Percentiles rank a stretch among this genome's conserved stretches.
Evolutionary conservation across 1,284 basidiomycete genomes (phyloP).

Genomic region (Leccinum pachyderme): DNA sequence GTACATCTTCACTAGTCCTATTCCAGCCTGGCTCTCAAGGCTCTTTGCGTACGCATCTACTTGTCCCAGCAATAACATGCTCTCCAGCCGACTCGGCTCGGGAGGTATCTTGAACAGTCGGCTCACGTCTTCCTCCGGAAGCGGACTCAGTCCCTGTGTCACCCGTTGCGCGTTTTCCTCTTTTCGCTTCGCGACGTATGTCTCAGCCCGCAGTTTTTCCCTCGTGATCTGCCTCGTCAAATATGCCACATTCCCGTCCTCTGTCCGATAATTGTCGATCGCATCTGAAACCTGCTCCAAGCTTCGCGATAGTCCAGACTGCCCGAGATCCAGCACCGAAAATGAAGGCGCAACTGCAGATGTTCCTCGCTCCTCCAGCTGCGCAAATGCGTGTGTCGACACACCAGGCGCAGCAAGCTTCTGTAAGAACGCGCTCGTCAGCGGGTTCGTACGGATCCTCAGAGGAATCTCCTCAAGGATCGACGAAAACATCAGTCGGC

Average conservation of each 20-base stretch:
- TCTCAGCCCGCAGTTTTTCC: conserved; percentile 83
- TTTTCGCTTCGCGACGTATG: conserved; percentile 77
- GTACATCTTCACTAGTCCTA: conserved; percentile 76
- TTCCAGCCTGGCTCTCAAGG: conserved; percentile 69
- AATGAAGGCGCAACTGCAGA: conserved; percentile 53
- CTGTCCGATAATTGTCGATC: conserved; percentile 83
- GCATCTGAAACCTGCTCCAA: conserved; percentile 84
- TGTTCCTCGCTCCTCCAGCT: conserved; percentile 39
- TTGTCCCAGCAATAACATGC: conserved; percentile 84
- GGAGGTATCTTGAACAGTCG: conserved; percentile 85
- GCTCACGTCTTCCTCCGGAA: conserved; percentile 84
- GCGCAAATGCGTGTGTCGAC: conserved; percentile 35
- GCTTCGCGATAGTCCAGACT: conserved; percentile 59
- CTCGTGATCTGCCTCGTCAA: conserved; percentile 88
- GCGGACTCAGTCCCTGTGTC: conserved; percentile 81
- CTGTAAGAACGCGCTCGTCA: conserved; percentile 84
- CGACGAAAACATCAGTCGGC: conserved; percentile 86
- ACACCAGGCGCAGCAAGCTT: conserved; percentile 53
- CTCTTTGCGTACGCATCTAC: conserved; percentile 82
- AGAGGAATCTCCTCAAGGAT: conserved; percentile 91
- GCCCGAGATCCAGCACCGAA: conserved; percentile 61
- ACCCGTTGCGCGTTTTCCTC: conserved; percentile 87
- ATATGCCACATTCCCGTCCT: conserved; percentile 94
- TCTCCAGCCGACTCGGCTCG: conserved; percentile 90
- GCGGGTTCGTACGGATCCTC: conserved; percentile 83